Base-by-base conservation (phyloP, 2,329 filamentous ascomycete species). In the Fusarium pseudograminearum region DNA sequence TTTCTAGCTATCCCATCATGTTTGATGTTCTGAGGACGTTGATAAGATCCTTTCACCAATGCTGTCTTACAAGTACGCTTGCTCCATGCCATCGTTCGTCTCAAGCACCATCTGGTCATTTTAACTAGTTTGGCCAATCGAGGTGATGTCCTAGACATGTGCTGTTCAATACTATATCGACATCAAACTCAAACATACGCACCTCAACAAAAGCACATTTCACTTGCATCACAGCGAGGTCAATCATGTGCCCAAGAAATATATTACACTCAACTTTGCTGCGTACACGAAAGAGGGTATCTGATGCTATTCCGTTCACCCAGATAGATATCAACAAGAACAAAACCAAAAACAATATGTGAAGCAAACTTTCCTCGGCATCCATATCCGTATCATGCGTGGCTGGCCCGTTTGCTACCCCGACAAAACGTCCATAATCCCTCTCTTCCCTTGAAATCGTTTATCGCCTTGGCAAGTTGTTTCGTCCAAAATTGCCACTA, bases 391-490 rank as follows among this genome's bases (percentile, higher is more conserved):
- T 34, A 33, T 41, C 40, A 28, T 36, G 40, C 40, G 28, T 53
- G 22, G 31, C 28, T 31, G 26, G n/a, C 20, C 41, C 45, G 18
- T 54, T 52, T 45, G 22, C 36, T 34, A 46, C 34, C 12, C 34
- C 12, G 24, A 45, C 14, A 20, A 51, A 41, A 42, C 53, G 42
- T 50, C 40, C 30, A 45, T 58, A 42, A 40, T 57, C 59, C 67
- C 22, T 47, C 57, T 60, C 69, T 54, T 60, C 28, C 20, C 16
- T 38, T 46, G 47, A n/a, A 30, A n/a, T 36, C 33, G 30, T 57
- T 80, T 76, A 87, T 74, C 86, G 80, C 72, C 82, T 79, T 14
- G 86, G 85, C 61, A 85, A 68, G 53, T 78, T 82, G 64, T 81
- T 84, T 55, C 81, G 78, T 50, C 80, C 83, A 74, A 83, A 86